Evolutionary conservation across 768 basidiomycete genomes (phyloP), one percentile per base, ranked within the genome.

Genomic region (Lactarius akahatsu): DNA sequence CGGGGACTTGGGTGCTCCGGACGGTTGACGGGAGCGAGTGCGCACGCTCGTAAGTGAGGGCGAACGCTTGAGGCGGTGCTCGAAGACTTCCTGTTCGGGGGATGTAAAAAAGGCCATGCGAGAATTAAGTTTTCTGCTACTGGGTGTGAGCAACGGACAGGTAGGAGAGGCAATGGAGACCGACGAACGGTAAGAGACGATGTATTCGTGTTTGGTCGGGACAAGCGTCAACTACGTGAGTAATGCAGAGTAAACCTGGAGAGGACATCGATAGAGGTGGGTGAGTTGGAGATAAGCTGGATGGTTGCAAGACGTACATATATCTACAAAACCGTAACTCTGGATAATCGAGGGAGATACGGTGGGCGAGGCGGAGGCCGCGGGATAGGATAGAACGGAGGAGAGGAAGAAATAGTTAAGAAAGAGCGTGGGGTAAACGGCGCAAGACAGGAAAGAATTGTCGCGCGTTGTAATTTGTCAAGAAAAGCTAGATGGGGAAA

Each of bases 61-160:
- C 9, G 70, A 66, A 54, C 69, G 69, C 57, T 36, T 68, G 66
- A 69, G 69, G 18, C 69, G 69, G n/a, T 68, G 38, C 38, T 60
- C 66, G 34, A 54, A 40, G 6, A 69, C 1, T 47, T 70, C 70
- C 38, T 56, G 65, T 56, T 50, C 62, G 8, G 68, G 45, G 30
- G 68, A 69, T 13, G 64, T 61, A 47, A 70, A 64, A 45, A 71
- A 71, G 10, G 68, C 65, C 70, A 71, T 71, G 60, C 30, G 52
- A 43, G 34, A 50, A 56, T 40, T 36, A 20, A 26, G 23, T 9
- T 63, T 50, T 38, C 67, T 68, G 57, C 5, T 13, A 3, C 32
- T 26, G 9, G 26, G 45, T 7, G 28, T 41, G 7, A 64, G 64
- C n/a, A 47, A 61, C 13, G 10, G 8, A 38, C 15, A 45, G 3